Base-by-base conservation (phyloP, 2,329 filamentous ascomycete genomes). In the Ophiostoma piceae region DNA sequence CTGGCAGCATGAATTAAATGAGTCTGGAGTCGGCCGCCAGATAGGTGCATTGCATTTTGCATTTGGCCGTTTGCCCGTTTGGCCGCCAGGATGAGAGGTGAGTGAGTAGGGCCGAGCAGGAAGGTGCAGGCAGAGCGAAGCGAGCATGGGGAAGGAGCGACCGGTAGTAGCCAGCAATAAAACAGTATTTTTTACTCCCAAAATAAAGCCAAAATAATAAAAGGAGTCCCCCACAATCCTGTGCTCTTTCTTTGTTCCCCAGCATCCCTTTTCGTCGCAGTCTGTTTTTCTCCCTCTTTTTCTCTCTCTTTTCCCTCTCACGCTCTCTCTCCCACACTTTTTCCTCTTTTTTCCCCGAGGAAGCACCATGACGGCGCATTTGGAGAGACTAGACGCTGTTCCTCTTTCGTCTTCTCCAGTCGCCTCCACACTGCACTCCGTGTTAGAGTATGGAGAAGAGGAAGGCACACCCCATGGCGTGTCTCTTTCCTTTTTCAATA, bases 291-390 rank as follows among this genome's bases (percentile, higher is more conserved):
- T 41, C 39, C 11, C 19, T 5, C 12, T 16, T 32, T 22, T 35
- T 32, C 7, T 29, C 22, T 32, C 26, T 57, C n/a, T 22, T 11
- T 3, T 16, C 51, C 5, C 19, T 57, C n/a, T n/a, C 22, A 12
- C 12, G 9, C 39, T 41, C 39, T 41, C 35, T 41, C 51, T 26
- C 5, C 11, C 51, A 64, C 22, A 11, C 62, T 65, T 66, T 66
- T 66, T 66, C 65, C 65, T 66, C 65, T 66, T 66, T 41, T 66
- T 39, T 16, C 65, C 65, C 65, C 65, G 65, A 66, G 39, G 65
- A 66, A 66, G 65, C 65, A 41, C 65, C 65, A 43, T 66, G 65
- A 29, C 39, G 64, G 65, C 39, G 65, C 39, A 66, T 66, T 39
- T 66, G 39, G 65, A 65, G 62, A 37, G 22, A 22, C 35, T 22